Evolutionary conservation across 306 rosid genomes (phyloP).

Genomic region (Begonia fuchsioides): DNA sequence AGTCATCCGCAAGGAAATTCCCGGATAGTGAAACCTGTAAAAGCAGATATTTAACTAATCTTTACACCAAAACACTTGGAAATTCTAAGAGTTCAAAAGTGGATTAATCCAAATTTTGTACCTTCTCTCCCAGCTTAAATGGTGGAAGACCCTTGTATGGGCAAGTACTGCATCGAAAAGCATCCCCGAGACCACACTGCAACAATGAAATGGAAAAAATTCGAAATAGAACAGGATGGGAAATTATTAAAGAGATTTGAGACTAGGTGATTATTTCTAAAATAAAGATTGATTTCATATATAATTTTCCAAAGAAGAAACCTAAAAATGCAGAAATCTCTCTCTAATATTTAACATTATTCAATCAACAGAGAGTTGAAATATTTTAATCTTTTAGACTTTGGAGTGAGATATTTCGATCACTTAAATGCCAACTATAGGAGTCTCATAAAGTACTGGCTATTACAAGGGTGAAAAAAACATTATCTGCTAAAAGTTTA

Average conservation of each 20-base stretch:
- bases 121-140: conserved; percentile 95
- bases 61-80: background rate
- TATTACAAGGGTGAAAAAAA: too few relatives aligned
- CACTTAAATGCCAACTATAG: too few relatives aligned
- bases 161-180: conserved; percentile 86
- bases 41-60: background rate
- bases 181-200: conserved; percentile 98
- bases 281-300: too few relatives aligned
- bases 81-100: background rate
- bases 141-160: conserved; percentile 95
- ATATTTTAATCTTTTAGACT: too few relatives aligned
- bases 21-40: conserved; percentile 53
- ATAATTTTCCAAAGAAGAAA: too few relatives aligned
- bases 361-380: too few relatives aligned
- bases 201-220: conserved; percentile 7
- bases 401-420: too few relatives aligned
- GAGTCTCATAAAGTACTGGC: too few relatives aligned
- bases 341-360: too few relatives aligned
- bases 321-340: too few relatives aligned
- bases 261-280: too few relatives aligned
- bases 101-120: conserved; percentile 8
- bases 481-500: too few relatives aligned
- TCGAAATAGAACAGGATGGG: background rate
- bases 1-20: conserved; percentile 75
- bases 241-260: background rate